Base-by-base conservation (phyloP, 306 rosid genomes). In the Pyrus communis region DNA sequence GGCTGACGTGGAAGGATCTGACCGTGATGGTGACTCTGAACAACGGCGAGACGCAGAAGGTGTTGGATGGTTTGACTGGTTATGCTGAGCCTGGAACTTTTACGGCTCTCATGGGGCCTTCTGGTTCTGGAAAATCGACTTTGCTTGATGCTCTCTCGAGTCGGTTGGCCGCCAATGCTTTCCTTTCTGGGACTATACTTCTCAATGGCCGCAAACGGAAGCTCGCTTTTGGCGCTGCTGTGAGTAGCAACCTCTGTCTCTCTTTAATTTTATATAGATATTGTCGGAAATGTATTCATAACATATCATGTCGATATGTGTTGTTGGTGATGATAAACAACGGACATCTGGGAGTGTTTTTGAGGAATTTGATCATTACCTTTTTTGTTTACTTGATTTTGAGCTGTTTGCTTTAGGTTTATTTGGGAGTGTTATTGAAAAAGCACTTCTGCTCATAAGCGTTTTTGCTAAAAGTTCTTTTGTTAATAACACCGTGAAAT, bases 91-190 rank as follows among this genome's bases (percentile, higher is more conserved):
- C 99, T 18, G 99, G 99, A 13, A 82, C 85, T 57, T 82, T 96
- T 81, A 96, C 99, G 9, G 97, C 97, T 74, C 82, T 96, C 61
- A 96, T 96, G 99, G 99, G 99, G 0, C 99, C 99, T 8, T 96
- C 99, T 25, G 99, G 99, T 25, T 95, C 99, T 0, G 99, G 99
- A 4, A 95, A 95, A 82, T 95, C 98, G 1, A 92, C 99, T 1
- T 85, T 96, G 19, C 99, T 96, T 40, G 99, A 96, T 65, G 97
- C 98, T 45, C 92, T 96, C 30, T 96, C 99, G 4, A 90, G 98
- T 46, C 99, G 99, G n/a, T 84, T 96, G 0, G 99, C 99, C 1
- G 76, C 99, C 1, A 96, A 96, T 81, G 91, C 93, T 0, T 96
- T 96, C 65, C 96, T 88, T 19, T 91, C 99, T 1, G 99, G 99